Percentiles rank a stretch among this genome's conserved stretches.
Conservation (phyloP, 352 stramenopile species). For the Plasmopara halstedii region DNA sequence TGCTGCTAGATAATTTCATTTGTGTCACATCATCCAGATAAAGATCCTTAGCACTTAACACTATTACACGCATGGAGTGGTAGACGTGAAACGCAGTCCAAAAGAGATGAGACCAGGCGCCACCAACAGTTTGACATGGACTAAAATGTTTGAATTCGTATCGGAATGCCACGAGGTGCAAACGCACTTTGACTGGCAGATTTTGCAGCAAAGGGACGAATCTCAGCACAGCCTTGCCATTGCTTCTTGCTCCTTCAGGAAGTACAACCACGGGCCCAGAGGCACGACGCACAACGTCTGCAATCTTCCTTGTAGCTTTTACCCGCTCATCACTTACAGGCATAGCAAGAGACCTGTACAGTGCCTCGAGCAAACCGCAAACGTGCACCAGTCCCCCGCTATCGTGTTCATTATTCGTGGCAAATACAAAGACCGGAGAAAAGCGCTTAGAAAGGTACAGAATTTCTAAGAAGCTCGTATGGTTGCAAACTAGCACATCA, state of each 20-base stretch:
- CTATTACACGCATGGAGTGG: constrained; percentile 54
- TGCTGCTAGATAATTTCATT: constrained; percentile 14
- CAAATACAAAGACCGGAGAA: constrained; percentile 73
- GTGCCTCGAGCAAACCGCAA: constrained; percentile 54
- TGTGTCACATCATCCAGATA: constrained; percentile 37
- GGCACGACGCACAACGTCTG: constrained; percentile 52
- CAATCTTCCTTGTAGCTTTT: constrained; percentile 48
- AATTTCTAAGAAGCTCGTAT: constrained; percentile 75
- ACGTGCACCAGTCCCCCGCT: constrained; percentile 54
- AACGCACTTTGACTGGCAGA: constrained; percentile 38
- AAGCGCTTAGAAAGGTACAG: constrained; percentile 70
- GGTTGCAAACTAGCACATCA: constrained; percentile 76
- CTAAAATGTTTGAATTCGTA: constrained; percentile 73
- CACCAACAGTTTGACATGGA: constrained; percentile 58
- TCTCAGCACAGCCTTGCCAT: constrained; percentile 64
- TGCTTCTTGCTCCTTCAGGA: constrained; percentile 67
- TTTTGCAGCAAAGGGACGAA: constrained; percentile 68
- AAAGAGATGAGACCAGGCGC: constrained; percentile 52
- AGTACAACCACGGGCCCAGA: constrained; percentile 68
- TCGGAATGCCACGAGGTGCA: constrained; percentile 71
- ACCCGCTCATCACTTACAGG: constrained; percentile 31
- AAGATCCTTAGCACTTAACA: constrained; percentile 54
- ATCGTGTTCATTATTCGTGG: constrained; percentile 32
- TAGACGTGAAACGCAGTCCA: constrained; percentile 62
- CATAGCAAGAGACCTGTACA: constrained; percentile 48